Evolutionary conservation across 345 rosid genomes (phyloP).

Genomic region (Pugionium dolabratum): DNA sequence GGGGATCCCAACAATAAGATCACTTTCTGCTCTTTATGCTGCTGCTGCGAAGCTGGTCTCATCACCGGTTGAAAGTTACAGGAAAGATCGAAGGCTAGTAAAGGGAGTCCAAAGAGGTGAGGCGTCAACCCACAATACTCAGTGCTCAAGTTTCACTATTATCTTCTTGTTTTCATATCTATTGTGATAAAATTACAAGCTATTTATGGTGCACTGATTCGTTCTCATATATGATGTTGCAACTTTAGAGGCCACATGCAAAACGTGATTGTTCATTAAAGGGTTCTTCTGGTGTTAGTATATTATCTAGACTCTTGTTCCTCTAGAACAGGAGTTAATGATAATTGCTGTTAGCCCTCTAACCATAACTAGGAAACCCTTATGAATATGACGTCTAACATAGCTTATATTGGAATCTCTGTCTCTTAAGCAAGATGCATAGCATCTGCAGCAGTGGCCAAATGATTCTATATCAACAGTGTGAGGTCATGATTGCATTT

Average conservation of each 20-base stretch:
- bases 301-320: background rate
- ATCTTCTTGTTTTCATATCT: background rate
- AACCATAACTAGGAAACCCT: conserved; percentile 17
- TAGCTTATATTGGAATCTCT: conserved; percentile 14
- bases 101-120: conserved; percentile 97
- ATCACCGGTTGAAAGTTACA: conserved; percentile 85
- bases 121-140: conserved; percentile 16
- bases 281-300: no score
- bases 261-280: no score
- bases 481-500: conserved; percentile 6
- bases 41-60: conserved; percentile 87
- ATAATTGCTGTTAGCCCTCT: conserved; percentile 8
- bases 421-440: conserved; percentile 15
- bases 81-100: conserved; percentile 76
- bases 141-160: conserved; percentile 13
- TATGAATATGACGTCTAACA: background rate
- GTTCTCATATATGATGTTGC: no score
- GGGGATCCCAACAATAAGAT: conserved; percentile 79
- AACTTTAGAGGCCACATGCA: no score
- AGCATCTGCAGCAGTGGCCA: conserved; percentile 3
- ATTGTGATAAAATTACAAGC: no score
- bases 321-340: conserved; percentile 4
- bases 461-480: conserved; percentile 18
- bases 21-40: conserved; percentile 71
- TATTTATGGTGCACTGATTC: no score